Base-by-base conservation (phyloP, 306 rosid genomes). In the Betula pendula region DNA sequence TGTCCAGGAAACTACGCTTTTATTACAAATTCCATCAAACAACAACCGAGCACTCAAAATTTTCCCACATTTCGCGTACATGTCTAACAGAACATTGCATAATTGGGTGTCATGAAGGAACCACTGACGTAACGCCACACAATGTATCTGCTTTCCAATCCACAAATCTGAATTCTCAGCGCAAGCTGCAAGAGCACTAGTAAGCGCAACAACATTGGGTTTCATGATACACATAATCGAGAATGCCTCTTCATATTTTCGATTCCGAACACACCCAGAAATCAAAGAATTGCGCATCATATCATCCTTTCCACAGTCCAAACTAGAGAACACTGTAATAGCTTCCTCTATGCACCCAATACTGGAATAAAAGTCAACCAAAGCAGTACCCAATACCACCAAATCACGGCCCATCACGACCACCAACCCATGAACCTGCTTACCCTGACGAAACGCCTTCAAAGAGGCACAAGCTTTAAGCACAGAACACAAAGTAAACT, bases 381-480 rank as follows among this genome's bases (percentile, higher is more conserved):
- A 84, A 63, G 90, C 87, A 74, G 96, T 92, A 52, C 90, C 87
- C 67, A 88, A 56, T 80, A 88, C 84, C 76, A 90, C 83, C 84
- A 87, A 25, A 79, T 87, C 96, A 50, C 88, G 85, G 55, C 89
- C 89, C 83, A 83, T 68, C 8, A 70, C 82, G 33, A 87, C 86
- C 70, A 88, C 88, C 84, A 90, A 74, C 43, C 93, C 97, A 81
- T 88, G 95, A 83, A 81, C 89, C 79, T 92, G 96, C 80, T 82
- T 82, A 29, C 89, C 92, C 35, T 78, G 84, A 67, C 76, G 81
- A 81, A 83, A 72, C 2, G 85, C 85, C 84, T 85, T 85, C 72
- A 88, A 76, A 56, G 82, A 81, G 66, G 90, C 83, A 73, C 94
- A 89, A 58, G 80, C 79, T 80, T 91, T 86, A 71, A 91, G 86